These are phyloP conservation scores for Durio zibethinus DNA, from an alignment of 345 rosid genomes.

Conservation along the genomic window DNA sequence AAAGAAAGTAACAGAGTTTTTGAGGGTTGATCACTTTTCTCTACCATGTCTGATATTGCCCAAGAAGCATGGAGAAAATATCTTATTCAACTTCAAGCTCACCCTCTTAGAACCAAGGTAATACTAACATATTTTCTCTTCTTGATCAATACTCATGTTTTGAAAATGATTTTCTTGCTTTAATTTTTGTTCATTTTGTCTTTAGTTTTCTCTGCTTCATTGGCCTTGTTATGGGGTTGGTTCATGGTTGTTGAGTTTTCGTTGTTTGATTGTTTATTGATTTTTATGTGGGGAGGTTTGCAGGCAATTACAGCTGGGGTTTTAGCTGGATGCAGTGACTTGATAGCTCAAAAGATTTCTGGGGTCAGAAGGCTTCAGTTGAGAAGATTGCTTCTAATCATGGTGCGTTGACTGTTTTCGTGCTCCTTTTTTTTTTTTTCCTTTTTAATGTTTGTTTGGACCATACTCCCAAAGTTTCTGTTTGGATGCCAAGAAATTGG, in stretches of 20 bases:
- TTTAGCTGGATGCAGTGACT: slow-evolving; percentile 74
- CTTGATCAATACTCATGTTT: slow-evolving; percentile 11
- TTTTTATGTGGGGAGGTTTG: slow-evolving; percentile 3
- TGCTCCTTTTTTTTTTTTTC: neutral
- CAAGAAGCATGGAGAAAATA: slow-evolving; percentile 89
- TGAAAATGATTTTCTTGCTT: neutral
- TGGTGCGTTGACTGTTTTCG: slow-evolving; percentile 44
- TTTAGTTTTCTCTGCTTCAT: neutral
- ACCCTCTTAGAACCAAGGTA: slow-evolving; percentile 88
- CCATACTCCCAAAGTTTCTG: neutral
- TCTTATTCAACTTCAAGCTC: slow-evolving; percentile 76
- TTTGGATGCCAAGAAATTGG: slow-evolving; percentile 17
- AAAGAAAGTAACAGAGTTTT: neutral
- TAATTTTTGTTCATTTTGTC: neutral
- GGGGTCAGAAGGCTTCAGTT: slow-evolving; percentile 71
- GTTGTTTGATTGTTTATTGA: neutral
- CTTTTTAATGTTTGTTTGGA: neutral
- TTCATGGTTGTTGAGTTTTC: neutral
- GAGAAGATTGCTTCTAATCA: slow-evolving; percentile 61
- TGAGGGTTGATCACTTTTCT: neutral
- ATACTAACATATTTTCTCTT: neutral
- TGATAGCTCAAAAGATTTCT: slow-evolving; percentile 80
- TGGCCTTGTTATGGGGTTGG: neutral
- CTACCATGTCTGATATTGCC: slow-evolving; percentile 61
- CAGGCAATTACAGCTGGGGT: slow-evolving; percentile 85